Evolutionary conservation across 306 rosid species (phyloP).

Genomic region (Cicer cuneatum): DNA sequence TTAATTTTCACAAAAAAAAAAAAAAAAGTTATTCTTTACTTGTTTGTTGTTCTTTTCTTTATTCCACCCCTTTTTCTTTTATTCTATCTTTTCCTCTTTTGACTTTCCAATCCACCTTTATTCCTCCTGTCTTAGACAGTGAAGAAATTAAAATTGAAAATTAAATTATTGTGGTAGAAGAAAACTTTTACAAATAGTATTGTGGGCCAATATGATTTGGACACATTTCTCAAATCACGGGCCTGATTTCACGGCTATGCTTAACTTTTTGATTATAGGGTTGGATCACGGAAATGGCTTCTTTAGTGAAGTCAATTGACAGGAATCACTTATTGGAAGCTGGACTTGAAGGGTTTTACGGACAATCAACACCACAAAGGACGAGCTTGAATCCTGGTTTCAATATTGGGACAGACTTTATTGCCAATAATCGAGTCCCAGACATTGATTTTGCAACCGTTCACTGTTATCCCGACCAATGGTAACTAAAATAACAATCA

Average conservation of each 20-base stretch:
- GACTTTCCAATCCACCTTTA: slow-evolving; percentile 18
- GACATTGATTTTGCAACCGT: slow-evolving; percentile 85
- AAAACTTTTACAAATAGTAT: background rate
- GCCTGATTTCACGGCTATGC: slow-evolving; percentile 21
- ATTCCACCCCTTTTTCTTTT: background rate
- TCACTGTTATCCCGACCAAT: slow-evolving; percentile 93
- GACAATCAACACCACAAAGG: slow-evolving; percentile 77
- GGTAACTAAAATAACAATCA: slow-evolving; percentile 54
- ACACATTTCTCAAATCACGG: slow-evolving; percentile 42
- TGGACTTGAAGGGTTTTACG: slow-evolving; percentile 92
- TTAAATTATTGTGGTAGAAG: background rate
- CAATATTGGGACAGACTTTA: slow-evolving; percentile 81
- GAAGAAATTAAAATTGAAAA: background rate
- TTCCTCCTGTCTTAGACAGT: background rate
- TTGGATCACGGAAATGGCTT: slow-evolving; percentile 96
- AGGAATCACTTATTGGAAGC: slow-evolving; percentile 88
- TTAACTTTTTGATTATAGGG: slow-evolving; percentile 52
- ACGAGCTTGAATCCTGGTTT: slow-evolving; percentile 68
- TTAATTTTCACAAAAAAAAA: too few species aligned
- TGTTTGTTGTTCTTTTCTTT: background rate
- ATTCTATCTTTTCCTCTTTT: slow-evolving; percentile 30
- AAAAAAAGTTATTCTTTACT: background rate
- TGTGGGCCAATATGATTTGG: slow-evolving; percentile 16
- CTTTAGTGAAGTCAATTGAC: slow-evolving; percentile 80
- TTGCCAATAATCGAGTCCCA: slow-evolving; percentile 67